Evolutionary conservation across 345 rosid species (phyloP).

Genomic region (Hibiscus tridactylites): DNA sequence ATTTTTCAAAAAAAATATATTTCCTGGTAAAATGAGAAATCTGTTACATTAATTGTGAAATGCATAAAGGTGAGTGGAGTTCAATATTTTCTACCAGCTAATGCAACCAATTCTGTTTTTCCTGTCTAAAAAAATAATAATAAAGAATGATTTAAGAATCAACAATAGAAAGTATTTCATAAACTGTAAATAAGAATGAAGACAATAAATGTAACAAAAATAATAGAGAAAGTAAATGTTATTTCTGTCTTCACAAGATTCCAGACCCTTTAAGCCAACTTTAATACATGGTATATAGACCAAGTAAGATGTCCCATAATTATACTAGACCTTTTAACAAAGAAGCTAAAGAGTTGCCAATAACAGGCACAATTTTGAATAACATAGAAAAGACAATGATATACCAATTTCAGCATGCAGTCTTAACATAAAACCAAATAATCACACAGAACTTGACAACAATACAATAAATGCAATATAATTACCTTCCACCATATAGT

Average conservation of each 20-base stretch:
- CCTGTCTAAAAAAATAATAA: not conserved
- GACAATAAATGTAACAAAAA: too few species aligned
- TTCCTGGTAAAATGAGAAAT: not conserved
- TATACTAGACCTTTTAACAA: not conserved
- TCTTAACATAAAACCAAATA: not conserved
- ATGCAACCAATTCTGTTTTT: not conserved
- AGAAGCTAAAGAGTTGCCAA: not conserved
- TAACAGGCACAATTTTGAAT: not conserved
- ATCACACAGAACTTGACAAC: not conserved
- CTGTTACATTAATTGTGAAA: not conserved
- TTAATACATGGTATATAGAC: not conserved
- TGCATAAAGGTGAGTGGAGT: not conserved
- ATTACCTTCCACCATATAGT: constrained; percentile 92
- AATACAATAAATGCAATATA: not conserved
- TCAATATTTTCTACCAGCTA: not conserved
- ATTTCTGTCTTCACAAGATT: not conserved
- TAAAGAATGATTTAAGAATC: not conserved
- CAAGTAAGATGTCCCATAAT: not conserved
- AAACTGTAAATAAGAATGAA: too few species aligned
- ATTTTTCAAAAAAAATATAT: too few species aligned
- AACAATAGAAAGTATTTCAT: not conserved
- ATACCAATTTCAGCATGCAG: not conserved
- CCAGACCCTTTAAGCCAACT: not conserved
- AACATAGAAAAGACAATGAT: not conserved
- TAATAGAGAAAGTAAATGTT: not conserved